Percentiles rank a stretch among this genome's conserved stretches.
Evolutionary conservation across 257 asterid genomes (phyloP).

Genomic region (Leptodermis oblonga): DNA sequence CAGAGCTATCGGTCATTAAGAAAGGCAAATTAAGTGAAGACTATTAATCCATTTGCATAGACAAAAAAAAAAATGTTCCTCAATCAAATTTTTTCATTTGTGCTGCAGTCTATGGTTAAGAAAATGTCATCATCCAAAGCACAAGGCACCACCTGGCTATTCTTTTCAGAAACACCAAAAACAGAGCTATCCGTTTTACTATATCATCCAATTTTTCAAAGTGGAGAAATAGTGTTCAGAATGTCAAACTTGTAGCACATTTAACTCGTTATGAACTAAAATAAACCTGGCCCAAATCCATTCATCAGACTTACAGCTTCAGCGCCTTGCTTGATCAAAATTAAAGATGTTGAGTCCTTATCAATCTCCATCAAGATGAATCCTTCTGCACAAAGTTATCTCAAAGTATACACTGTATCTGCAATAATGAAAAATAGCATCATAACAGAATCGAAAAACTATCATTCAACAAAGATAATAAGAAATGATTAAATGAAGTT

Average conservation of each 20-base stretch:
- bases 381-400: neutral
- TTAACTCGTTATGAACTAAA: neutral
- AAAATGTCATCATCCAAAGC: neutral
- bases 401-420: neutral
- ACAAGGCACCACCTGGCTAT: neutral
- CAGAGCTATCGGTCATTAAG: too few species aligned
- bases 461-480: neutral
- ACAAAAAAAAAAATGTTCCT: too few species aligned
- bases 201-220: neutral
- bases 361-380: constrained; percentile 38
- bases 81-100: too few species aligned
- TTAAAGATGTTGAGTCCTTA: constrained; percentile 38
- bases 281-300: neutral
- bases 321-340: constrained; percentile 81
- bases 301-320: constrained; percentile 68
- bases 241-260: neutral
- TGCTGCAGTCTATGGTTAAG: too few species aligned
- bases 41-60: too few species aligned
- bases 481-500: neutral
- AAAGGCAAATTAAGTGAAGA: too few species aligned
- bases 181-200: too few species aligned
- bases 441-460: neutral
- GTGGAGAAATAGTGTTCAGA: neutral
- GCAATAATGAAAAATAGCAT: neutral
- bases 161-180: neutral